Conservation (phyloP, 176 grass and related monocot species). For the Luzula sylvatica region DNA sequence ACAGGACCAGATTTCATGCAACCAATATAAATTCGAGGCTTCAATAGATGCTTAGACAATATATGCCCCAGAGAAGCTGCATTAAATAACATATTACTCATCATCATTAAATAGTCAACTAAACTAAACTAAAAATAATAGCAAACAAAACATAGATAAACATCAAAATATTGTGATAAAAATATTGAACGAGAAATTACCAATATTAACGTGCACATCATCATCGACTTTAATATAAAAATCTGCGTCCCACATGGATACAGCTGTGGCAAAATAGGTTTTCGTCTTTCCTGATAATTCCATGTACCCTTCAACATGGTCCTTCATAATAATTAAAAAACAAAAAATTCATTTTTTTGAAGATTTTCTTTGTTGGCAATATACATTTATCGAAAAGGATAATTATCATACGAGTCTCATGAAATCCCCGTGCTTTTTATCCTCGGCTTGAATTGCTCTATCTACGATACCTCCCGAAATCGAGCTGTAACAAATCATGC, state of each 20-base stretch:
- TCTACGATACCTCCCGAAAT: slow-evolving; percentile 67
- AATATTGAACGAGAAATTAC: slow-evolving; percentile 24
- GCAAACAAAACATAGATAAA: background rate
- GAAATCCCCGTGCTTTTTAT: slow-evolving; percentile 56
- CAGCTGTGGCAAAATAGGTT: slow-evolving; percentile 56
- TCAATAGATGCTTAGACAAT: slow-evolving; percentile 38
- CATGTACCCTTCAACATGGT: slow-evolving; percentile 69
- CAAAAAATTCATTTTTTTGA: background rate
- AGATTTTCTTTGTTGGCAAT: background rate
- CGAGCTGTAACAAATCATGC: slow-evolving; percentile 29
- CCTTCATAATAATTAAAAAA: slow-evolving; percentile 22
- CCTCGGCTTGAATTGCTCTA: slow-evolving; percentile 66
- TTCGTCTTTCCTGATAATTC: slow-evolving; percentile 65
- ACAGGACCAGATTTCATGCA: slow-evolving; percentile 97
- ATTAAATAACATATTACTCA: slow-evolving; percentile 13
- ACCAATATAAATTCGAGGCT: slow-evolving; percentile 76
- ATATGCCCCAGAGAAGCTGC: slow-evolving; percentile 50
- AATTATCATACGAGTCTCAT: slow-evolving; percentile 54
- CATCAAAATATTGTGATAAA: slow-evolving; percentile 2
- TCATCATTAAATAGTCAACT: too few species aligned
- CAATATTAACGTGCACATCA: slow-evolving; percentile 73
- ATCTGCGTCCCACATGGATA: slow-evolving; percentile 59
- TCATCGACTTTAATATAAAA: slow-evolving; percentile 69
- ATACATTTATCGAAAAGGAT: background rate
- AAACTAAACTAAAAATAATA: too few species aligned